Evolutionary conservation across 2,329 filamentous ascomycete species (phyloP).

Genomic region (Xylaria sp.): DNA sequence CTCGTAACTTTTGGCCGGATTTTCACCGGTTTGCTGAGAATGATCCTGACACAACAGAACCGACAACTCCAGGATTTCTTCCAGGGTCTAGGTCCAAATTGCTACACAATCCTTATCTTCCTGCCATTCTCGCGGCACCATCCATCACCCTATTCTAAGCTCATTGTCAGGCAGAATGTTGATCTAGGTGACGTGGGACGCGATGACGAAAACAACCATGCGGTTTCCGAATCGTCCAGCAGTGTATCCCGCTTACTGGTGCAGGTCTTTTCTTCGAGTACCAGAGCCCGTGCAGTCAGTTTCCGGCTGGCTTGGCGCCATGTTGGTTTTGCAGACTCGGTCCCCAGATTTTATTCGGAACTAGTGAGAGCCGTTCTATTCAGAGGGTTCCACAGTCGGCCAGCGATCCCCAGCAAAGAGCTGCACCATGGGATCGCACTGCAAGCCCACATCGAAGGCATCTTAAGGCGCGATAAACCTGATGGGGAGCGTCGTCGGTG

Average conservation of each 20-base stretch:
- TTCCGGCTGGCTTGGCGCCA: conserved; percentile 1
- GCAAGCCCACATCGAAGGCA: background rate
- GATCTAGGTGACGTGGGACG: background rate
- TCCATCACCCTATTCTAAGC: background rate
- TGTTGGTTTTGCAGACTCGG: background rate
- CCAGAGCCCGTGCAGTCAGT: background rate
- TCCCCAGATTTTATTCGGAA: background rate
- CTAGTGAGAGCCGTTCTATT: background rate
- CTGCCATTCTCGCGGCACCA: background rate
- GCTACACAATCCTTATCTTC: background rate
- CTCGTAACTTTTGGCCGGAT: background rate
- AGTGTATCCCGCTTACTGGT: background rate
- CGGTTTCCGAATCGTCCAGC: background rate
- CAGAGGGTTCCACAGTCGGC: background rate
- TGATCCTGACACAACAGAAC: background rate
- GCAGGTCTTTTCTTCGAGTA: background rate
- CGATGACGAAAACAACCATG: background rate
- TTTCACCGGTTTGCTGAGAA: background rate
- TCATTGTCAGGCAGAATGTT: background rate
- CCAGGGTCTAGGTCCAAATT: background rate
- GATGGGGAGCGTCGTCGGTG: background rate
- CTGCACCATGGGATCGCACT: conserved; percentile 12
- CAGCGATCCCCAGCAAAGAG: conserved; percentile 1
- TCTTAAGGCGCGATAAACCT: background rate
- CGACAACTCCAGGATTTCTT: background rate